Percentiles rank a stretch among this genome's conserved stretches.
phyloP scores from a whole-genome alignment of 2,329 filamentous ascomycete genomes.

The Fulvia fulva region DNA sequence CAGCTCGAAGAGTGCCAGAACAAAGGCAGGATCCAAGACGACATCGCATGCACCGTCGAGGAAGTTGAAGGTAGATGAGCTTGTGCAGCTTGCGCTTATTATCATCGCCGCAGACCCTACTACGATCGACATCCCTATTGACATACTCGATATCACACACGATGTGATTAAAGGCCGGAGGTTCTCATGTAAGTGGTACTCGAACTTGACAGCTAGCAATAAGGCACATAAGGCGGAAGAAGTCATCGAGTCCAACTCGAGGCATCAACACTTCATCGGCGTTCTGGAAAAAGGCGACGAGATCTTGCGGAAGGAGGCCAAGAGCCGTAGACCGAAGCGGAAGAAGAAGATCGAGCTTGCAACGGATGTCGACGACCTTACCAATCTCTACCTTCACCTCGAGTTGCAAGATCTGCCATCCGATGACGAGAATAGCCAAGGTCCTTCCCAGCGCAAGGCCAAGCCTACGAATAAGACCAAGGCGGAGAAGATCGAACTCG shows the following conservation, averaged over 20 bases:
- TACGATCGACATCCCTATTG: too few relatives aligned
- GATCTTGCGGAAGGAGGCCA: not conserved
- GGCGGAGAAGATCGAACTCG: not conserved
- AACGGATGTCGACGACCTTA: not conserved
- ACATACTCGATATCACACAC: too few relatives aligned
- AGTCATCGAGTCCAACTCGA: conserved; percentile 1
- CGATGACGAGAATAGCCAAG: not conserved
- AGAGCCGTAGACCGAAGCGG: not conserved
- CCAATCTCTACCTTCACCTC: not conserved
- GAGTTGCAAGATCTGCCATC: not conserved
- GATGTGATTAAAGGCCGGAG: too few relatives aligned
- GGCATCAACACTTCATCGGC: not conserved
- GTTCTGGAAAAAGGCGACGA: not conserved
- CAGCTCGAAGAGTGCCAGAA: too few relatives aligned
- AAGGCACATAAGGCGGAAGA: too few relatives aligned
- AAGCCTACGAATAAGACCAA: not conserved
- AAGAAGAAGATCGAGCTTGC: conserved; percentile 4
- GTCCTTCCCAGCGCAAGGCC: not conserved
- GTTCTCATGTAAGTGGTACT: too few relatives aligned
- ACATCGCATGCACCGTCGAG: too few relatives aligned
- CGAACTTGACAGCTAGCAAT: too few relatives aligned
- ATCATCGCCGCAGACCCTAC: too few relatives aligned
- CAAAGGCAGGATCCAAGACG: too few relatives aligned
- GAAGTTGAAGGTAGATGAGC: too few relatives aligned
- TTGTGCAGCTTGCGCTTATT: too few relatives aligned